Evolutionary conservation across 1,284 basidiomycete species (phyloP).

Genomic region (Moesziomyces sp.): DNA sequence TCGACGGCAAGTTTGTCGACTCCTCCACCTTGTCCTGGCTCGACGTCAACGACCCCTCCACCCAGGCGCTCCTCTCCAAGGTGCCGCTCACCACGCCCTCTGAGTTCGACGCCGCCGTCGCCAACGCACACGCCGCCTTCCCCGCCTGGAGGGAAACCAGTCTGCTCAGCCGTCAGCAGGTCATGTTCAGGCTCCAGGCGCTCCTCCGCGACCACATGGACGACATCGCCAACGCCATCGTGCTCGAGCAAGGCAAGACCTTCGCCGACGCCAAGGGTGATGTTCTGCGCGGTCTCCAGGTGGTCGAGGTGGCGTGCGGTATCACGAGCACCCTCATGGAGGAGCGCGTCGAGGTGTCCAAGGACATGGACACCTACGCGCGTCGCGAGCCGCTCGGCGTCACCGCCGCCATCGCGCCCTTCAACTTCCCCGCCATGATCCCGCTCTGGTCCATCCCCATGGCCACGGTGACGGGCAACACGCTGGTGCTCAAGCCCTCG

Average conservation of each 20-base stretch:
- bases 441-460: conserved; percentile 79
- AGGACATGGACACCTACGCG: conserved; percentile 95
- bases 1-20: conserved; percentile 86
- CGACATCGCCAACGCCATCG: conserved; percentile 67
- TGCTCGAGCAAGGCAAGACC: conserved; percentile 68
- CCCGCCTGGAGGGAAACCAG: conserved; percentile 88
- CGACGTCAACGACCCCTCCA: conserved; percentile 87
- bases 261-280: conserved; percentile 89
- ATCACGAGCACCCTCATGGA: conserved; percentile 86
- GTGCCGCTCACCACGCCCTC: conserved; percentile 86
- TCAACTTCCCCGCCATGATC: conserved; percentile 80
- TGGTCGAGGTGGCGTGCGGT: conserved; percentile 87
- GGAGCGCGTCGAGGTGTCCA: conserved; percentile 89
- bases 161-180: conserved; percentile 85
- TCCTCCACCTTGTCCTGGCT: conserved; percentile 82
- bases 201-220: conserved; percentile 69
- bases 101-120: conserved; percentile 88
- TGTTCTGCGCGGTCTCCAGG: conserved; percentile 90
- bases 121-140: conserved; percentile 86
- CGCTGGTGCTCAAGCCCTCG: conserved; percentile 92
- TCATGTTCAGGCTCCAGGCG: conserved; percentile 76
- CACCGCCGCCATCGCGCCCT: conserved; percentile 58
- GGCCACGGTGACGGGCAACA: conserved; percentile 90
- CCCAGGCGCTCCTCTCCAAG: conserved; percentile 85
- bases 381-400: conserved; percentile 76